Evolutionary conservation across 1,284 basidiomycete species (phyloP), one percentile per base, ranked within the genome.

Genomic region (Leccinum fallax): DNA sequence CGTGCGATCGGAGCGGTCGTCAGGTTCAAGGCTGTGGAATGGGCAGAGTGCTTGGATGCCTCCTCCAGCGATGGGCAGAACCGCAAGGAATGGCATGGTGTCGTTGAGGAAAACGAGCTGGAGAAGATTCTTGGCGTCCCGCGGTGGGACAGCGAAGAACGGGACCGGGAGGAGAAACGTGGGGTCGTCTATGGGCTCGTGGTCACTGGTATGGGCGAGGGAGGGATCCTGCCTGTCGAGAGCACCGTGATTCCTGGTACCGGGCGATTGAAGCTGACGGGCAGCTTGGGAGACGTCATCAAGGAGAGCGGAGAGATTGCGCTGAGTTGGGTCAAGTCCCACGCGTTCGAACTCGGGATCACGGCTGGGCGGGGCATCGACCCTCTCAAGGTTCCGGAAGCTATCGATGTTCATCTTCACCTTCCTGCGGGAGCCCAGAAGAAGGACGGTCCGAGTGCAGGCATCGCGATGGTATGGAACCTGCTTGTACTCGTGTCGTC

Each of bases 371-470:
- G 85, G 51, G 80, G 84, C 30, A 83, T 90, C 52, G 91, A 94
- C 72, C 89, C 92, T 36, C 77, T 94, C 64, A 89, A 90, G 68
- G 80, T 87, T 3, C 85, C 86, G 0, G 81, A 88, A 60, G 72
- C 79, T 46, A 85, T 93, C 59, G 94, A 96, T 70, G 80, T 96
- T 10, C 94, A 97, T 68, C 77, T 96, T n/a, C 94, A 96, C 72
- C 78, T 96, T 46, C 94, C 94, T 1, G 84, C 89, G 1, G 94
- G 94, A 1, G 90, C 92, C 2, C 90, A 94, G 73, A 93, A 89
- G 80, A 96, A 96, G 78, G 94, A 96, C 71, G 94, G 94, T 0
- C 94, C 94, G 0, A 92, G 89, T 67, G 94, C 94, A 0, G 94
- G 94, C 5, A 84, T 95, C 19, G 93, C 94, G 2, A 93, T 96